Percentiles rank a stretch among this genome's conserved stretches.
Conservation (phyloP, 306 rosid genomes). For the Quercus rubra region DNA sequence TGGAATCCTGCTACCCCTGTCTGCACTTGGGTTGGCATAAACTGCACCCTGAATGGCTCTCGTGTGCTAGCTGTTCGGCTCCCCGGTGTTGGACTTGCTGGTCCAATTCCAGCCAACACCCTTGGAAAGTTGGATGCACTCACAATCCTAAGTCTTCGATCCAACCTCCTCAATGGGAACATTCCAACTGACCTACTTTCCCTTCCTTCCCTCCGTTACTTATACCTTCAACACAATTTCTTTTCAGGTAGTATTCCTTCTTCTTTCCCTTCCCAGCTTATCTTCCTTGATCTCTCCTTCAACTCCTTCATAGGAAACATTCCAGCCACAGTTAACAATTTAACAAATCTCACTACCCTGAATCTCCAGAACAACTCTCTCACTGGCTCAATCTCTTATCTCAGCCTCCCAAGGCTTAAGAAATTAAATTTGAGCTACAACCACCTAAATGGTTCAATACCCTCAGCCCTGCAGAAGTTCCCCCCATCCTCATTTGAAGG, state of each 20-base stretch:
- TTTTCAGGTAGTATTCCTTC: conserved; percentile 63
- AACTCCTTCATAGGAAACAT: conserved; percentile 68
- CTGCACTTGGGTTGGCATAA: conserved; percentile 83
- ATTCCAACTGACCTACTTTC: conserved; percentile 66
- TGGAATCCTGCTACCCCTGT: conserved; percentile 60
- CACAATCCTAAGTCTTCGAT: conserved; percentile 65
- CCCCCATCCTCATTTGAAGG: conserved; percentile 64
- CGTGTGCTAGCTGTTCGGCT: conserved; percentile 61
- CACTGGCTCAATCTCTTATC: conserved; percentile 60
- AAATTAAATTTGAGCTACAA: conserved; percentile 72
- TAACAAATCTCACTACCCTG: conserved; percentile 46
- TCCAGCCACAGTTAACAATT: conserved; percentile 46
- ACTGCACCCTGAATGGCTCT: conserved; percentile 42
- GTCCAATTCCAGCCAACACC: conserved; percentile 64
- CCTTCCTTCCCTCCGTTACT: conserved; percentile 56
- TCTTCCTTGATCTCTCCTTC: conserved; percentile 66
- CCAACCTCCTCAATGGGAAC: conserved; percentile 59
- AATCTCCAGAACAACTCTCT: conserved; percentile 68
- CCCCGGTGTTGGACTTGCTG: conserved; percentile 63
- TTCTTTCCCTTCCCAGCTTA: conserved; percentile 46
- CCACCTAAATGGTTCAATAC: conserved; percentile 67
- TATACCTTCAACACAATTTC: conserved; percentile 64
- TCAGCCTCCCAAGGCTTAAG: conserved; percentile 50
- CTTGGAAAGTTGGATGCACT: conserved; percentile 64
- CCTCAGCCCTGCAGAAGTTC: conserved; percentile 50